Conservation (phyloP, 495 filamentous ascomycete species). For the Pseudomonodictys pantanalensis region DNA sequence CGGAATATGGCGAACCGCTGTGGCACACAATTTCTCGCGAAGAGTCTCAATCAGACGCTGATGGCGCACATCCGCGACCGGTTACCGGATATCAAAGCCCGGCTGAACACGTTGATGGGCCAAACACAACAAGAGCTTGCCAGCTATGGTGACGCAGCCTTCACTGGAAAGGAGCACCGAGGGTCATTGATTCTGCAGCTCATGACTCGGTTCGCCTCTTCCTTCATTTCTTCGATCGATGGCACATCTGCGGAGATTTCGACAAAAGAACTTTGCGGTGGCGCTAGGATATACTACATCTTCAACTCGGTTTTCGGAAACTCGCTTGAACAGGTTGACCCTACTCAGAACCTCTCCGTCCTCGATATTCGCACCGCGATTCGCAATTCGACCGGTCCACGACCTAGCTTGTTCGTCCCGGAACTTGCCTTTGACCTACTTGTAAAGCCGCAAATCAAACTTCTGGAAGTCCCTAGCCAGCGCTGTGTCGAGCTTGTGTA, state of each 20-base stretch:
- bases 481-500: slow-evolving; percentile 97
- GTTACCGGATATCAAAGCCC: slow-evolving; percentile 94
- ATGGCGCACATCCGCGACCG: slow-evolving; percentile 97
- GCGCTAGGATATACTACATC: slow-evolving; percentile 97
- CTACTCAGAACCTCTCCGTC: slow-evolving; percentile 88
- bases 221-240: slow-evolving; percentile 98
- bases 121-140: slow-evolving; percentile 98
- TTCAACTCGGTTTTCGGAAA: slow-evolving; percentile 99
- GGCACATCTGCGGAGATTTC: slow-evolving; percentile 98
- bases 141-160: slow-evolving; percentile 96
- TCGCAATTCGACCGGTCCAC: slow-evolving; percentile 93
- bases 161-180: slow-evolving; percentile 94
- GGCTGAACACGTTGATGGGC: slow-evolving; percentile 96
- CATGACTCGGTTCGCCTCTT: slow-evolving; percentile 97
- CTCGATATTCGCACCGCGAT: slow-evolving; percentile 98
- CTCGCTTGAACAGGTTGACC: slow-evolving; percentile 92
- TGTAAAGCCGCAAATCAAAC: slow-evolving; percentile 97
- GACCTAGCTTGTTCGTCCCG: slow-evolving; percentile 93
- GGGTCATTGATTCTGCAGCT: slow-evolving; percentile 92
- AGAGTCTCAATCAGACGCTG: slow-evolving; percentile 88
- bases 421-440: slow-evolving; percentile 96
- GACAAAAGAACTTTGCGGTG: slow-evolving; percentile 96
- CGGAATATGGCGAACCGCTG: slow-evolving; percentile 92
- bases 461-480: slow-evolving; percentile 92
- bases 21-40: slow-evolving; percentile 92